These are phyloP conservation scores for Fusarium torreyae DNA, from an alignment of 2,329 filamentous ascomycete species.

Conservation along the genomic window DNA sequence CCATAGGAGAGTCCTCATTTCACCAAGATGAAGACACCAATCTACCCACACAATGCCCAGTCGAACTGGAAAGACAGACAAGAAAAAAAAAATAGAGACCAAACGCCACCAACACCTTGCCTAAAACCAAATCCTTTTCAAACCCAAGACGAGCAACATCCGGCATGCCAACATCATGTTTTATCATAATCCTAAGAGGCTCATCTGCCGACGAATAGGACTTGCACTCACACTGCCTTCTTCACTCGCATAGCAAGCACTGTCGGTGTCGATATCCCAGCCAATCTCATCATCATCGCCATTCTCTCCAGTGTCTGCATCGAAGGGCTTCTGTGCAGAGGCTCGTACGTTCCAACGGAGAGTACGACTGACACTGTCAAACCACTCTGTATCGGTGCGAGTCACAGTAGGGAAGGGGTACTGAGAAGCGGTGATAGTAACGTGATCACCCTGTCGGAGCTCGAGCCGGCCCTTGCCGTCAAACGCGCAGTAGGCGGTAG, in stretches of 20 bases:
- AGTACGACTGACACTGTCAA: conserved; percentile 92
- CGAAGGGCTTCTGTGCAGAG: conserved; percentile 92
- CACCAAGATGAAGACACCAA: conserved; percentile 1
- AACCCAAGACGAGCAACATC: conserved; percentile 3
- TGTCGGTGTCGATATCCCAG: conserved; percentile 97
- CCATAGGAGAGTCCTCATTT: background rate
- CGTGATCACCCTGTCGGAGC: conserved; percentile 91
- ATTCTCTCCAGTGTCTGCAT: conserved; percentile 60
- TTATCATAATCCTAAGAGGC: conserved; percentile 69
- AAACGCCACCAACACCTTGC: conserved; percentile 47
- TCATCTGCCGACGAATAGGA: conserved; percentile 81
- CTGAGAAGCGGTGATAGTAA: conserved; percentile 95
- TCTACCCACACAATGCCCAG: conserved; percentile 18
- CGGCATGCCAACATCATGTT: background rate
- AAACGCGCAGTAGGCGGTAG: conserved; percentile 96
- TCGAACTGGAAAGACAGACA: conserved; percentile 18
- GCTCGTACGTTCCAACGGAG: conserved; percentile 96
- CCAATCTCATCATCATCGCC: conserved; percentile 72
- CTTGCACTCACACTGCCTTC: conserved; percentile 78
- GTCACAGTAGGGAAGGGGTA: conserved; percentile 98
- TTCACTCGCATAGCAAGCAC: conserved; percentile 78
- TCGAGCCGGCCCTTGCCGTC: conserved; percentile 97
- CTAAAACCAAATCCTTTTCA: conserved; percentile 17
- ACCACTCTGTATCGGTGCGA: conserved; percentile 92
- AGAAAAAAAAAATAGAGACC: conserved; percentile 22